A percentile compares a stretch with the other conserved stretches of the same genome.
Conservation (phyloP, 306 rosid genomes). For the Prunus mira region DNA sequence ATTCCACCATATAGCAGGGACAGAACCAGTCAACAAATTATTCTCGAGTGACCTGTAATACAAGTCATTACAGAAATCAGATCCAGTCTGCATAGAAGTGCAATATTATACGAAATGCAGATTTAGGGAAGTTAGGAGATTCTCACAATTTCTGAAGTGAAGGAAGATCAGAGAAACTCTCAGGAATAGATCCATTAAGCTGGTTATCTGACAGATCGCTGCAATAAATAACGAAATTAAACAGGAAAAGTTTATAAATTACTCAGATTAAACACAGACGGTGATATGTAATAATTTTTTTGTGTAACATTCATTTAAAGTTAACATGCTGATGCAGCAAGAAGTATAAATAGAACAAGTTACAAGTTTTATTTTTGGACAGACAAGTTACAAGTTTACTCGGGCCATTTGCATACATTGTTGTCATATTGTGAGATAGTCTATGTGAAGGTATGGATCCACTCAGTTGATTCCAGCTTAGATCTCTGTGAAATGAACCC, state of each 20-base stretch:
- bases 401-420: constrained; percentile 52
- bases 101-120: neutral
- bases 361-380: neutral
- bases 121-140: constrained; percentile 4
- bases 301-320: neutral
- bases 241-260: neutral
- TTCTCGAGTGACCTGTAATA: constrained; percentile 52
- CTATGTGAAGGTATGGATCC: constrained; percentile 58
- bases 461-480: constrained; percentile 63
- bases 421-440: constrained; percentile 63
- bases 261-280: neutral
- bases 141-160: constrained; percentile 73
- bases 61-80: constrained; percentile 23
- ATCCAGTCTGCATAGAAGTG: constrained; percentile 5
- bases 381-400: neutral
- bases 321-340: neutral
- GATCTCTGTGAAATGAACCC: constrained; percentile 62
- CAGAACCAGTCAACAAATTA: constrained; percentile 49
- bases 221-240: constrained; percentile 19
- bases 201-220: constrained; percentile 64
- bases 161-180: constrained; percentile 50
- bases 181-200: constrained; percentile 67
- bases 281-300: neutral
- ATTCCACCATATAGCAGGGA: constrained; percentile 55
- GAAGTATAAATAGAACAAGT: neutral